Base-by-base conservation (phyloP, 192 early-diverging fungal species). In the Geranomyces michiganensis region DNA sequence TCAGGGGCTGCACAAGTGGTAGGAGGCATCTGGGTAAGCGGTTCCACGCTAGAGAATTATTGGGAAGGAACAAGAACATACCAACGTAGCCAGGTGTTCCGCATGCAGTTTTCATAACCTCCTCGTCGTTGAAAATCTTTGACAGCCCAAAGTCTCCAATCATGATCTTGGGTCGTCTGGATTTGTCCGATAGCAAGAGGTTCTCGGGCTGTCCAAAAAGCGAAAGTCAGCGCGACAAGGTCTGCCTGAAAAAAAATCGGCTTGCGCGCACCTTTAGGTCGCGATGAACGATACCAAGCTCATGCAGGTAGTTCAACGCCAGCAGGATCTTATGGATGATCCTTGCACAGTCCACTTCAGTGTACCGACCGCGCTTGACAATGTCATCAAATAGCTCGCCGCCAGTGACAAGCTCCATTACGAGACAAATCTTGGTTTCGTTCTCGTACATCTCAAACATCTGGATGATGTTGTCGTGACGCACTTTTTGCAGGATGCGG, bases 71-170 rank as follows among this genome's bases (percentile, higher is more conserved):
- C 21, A 10, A 70, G 17, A 19, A 15, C 33, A 61, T 66, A 86
- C 84, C 85, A 56, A 86, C 85, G 70, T 86, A 86, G 65, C 89
- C 91, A 0, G 93, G 93, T 0, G 96, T 98, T 1, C 96, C 96
- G 72, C 96, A 98, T 33, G 87, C 82, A 7, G 91, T 93, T 44
- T 83, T 83, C 92, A 93, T 83, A 45, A 86, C 58, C 56, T 72
- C 60, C 74, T 88, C 65, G 71, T 87, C 59, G 77, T 82, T 87
- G 26, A 90, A 82, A 27, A 91, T 89, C 68, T 91, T 96, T 48
- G 96, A 93, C 68, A 97, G 80, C 1, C 96, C 97, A 85, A 99
- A 99, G 78, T 99, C 97, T 26, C 92, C 89, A 64, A 99, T 91
- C 85, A 95, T 99, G 75, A 96, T 84, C 53, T 86, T 86, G 6